Evolutionary conservation across 495 filamentous ascomycete genomes (phyloP).

Genomic region (Neurospora cerealis): DNA sequence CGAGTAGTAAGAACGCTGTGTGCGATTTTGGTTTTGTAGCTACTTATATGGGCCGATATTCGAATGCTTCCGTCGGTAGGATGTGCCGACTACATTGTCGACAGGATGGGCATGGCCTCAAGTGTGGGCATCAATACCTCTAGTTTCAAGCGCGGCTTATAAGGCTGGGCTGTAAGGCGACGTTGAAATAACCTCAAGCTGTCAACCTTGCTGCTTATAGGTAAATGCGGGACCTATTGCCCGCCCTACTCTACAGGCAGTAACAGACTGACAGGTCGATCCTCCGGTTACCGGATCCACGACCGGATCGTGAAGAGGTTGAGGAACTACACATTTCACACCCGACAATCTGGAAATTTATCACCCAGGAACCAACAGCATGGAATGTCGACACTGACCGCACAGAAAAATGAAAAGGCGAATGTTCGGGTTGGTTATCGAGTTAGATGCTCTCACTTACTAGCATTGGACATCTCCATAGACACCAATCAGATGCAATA

Average conservation of each 20-base stretch:
- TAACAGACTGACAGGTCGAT: not conserved
- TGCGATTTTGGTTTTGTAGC: not conserved
- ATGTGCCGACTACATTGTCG: not conserved
- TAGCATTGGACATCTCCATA: not conserved
- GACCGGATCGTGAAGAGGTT: not conserved
- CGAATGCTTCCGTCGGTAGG: not conserved
- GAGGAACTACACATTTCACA: not conserved
- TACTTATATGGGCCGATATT: not conserved
- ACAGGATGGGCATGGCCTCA: not conserved
- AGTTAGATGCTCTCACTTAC: not conserved
- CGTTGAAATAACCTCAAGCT: not conserved
- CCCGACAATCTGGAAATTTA: not conserved
- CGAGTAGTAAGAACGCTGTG: not conserved
- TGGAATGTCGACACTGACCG: not conserved
- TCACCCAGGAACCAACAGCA: not conserved
- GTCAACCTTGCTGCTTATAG: not conserved
- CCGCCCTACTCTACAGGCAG: not conserved
- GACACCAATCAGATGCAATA: not conserved
- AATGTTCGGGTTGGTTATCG: not conserved
- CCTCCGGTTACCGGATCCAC: not conserved
- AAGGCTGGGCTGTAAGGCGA: not conserved
- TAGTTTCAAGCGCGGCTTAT: not conserved
- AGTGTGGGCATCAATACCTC: not conserved
- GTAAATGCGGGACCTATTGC: not conserved
- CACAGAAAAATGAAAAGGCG: not conserved